phyloP scores from a whole-genome alignment of 495 filamentous ascomycete genomes.

The Neurospora sp. region DNA sequence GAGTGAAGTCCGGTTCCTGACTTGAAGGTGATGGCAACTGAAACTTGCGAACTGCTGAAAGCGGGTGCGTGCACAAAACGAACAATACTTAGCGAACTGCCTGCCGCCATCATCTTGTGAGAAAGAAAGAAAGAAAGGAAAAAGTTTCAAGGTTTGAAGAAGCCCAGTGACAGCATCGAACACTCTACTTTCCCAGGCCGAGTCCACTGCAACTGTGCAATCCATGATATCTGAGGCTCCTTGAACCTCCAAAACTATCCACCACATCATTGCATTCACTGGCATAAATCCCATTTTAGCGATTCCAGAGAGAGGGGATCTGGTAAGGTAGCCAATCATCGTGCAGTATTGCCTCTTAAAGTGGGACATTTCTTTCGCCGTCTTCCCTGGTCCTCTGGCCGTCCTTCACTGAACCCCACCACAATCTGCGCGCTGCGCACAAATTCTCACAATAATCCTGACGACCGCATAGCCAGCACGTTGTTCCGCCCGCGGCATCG shows the following conservation, averaged over 20 bases:
- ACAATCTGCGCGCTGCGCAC: slow-evolving; percentile 19
- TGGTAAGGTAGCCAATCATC: background rate
- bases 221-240: background rate
- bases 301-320: background rate
- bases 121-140: background rate
- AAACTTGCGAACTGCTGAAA: background rate
- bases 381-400: slow-evolving; percentile 6
- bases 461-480: slow-evolving; percentile 4
- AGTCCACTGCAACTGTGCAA: background rate
- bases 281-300: background rate
- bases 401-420: slow-evolving; percentile 21
- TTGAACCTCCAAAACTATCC: background rate
- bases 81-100: background rate
- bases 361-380: slow-evolving; percentile 24
- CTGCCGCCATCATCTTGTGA: background rate
- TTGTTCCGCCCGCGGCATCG: background rate
- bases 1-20: background rate
- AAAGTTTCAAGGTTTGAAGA: background rate
- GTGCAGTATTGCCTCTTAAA: background rate
- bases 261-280: background rate
- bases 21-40: background rate
- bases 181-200: background rate
- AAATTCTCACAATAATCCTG: slow-evolving; percentile 26
- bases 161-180: background rate
- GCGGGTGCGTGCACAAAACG: background rate